These are phyloP conservation scores for Fusarium sp. DNA, from an alignment of 2,329 filamentous ascomycete genomes.

Conservation along the genomic window DNA sequence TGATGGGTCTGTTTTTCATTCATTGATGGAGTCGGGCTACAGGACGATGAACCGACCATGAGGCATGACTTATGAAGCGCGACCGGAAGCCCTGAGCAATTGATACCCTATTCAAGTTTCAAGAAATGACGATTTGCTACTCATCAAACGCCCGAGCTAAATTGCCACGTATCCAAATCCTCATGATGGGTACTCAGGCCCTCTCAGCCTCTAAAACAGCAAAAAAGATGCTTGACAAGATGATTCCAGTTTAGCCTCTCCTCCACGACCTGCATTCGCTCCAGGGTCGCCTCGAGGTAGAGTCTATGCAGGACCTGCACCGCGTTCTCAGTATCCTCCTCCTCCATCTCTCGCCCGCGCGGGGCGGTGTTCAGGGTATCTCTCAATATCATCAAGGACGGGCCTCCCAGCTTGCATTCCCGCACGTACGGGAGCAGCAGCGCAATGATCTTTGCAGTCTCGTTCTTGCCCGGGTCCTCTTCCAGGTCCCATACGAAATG, in stretches of 20 bases:
- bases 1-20: background rate
- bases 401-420: background rate
- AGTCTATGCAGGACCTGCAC: background rate
- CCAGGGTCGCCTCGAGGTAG: too few species aligned
- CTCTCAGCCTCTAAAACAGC: too few species aligned
- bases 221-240: too few species aligned
- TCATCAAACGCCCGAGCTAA: background rate
- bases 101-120: background rate
- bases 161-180: too few species aligned
- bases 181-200: too few species aligned
- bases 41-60: constrained; percentile 6
- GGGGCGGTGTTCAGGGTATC: background rate
- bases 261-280: accelerated
- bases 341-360: background rate
- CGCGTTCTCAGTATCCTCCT: background rate
- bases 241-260: too few species aligned
- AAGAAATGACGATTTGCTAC: background rate
- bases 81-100: background rate
- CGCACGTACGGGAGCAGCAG: background rate
- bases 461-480: background rate
- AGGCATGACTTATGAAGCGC: constrained; percentile 7
- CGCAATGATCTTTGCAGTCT: background rate
- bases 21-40: background rate
- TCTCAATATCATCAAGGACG: background rate
- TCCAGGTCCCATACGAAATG: background rate